Base-by-base conservation (phyloP, 768 basidiomycete species). In the Calocera cornea region DNA sequence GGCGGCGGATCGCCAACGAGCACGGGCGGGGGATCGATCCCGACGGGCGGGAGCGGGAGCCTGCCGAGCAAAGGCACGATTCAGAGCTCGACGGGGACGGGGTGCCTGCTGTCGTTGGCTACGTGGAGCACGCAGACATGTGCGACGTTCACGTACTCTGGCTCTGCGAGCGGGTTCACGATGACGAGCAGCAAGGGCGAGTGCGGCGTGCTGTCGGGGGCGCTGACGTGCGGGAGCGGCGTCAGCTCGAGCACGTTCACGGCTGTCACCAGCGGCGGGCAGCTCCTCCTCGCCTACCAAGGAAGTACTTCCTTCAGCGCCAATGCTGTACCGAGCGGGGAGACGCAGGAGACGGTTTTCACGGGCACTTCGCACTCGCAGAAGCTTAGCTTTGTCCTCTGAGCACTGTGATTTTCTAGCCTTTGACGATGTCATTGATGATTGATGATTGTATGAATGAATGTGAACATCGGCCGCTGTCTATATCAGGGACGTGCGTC, bases 121-220 rank as follows among this genome's bases (percentile, higher is more conserved):
- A 86, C 83, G 14, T 86, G 84, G 84, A 84, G 83, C 8, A 83
- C 82, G 11, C 85, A 86, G 73, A 85, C 84, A 8, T 77, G 81
- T 36, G 85, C 84, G 14, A 85, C 84, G 1, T 83, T 80, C 71
- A 82, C 81, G 1, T 68, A 83, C 33, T 78, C 81, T 8, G 83
- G 84, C 34, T 76, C 79, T 19, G 71, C 78, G 27, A 77, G 78
- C 8, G 80, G 81, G 71, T 85, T 86, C 76, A 85, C 83, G 11
- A 78, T 87, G 77, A 78, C 78, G 29, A 83, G 83, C 27, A 84
- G 83, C 12, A 86, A 86, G 74, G 86, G 86, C 16, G 77, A 73
- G 65, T 87, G 85, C 72, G 83, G 80, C 19, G 80, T 86, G 41
- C 79, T 78, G 22, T 72, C 75, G 54, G 81, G 82, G 7, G 68